Percentiles rank a stretch among this genome's conserved stretches.
Conservation (phyloP, 345 rosid species). For the Aquilaria sinensis region DNA sequence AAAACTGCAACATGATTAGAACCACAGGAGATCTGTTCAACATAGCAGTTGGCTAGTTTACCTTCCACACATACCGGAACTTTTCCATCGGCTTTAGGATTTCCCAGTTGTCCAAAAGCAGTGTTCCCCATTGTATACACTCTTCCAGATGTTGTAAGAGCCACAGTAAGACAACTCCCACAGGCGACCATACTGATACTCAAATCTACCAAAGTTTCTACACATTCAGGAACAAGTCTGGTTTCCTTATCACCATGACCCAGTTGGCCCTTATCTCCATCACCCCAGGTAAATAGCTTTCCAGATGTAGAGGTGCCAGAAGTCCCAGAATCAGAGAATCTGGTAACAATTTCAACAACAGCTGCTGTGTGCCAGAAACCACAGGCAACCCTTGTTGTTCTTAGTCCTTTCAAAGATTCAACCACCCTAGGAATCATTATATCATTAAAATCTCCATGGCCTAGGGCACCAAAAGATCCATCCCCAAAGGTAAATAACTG, state of each 20-base stretch:
- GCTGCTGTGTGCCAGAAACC: constrained; percentile 97
- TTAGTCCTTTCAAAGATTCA: constrained; percentile 51
- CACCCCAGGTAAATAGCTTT: constrained; percentile 85
- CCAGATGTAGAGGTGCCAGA: constrained; percentile 29
- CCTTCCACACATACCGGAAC: constrained; percentile 56
- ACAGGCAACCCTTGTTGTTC: constrained; percentile 63
- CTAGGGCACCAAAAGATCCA: constrained; percentile 86
- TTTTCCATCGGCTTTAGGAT: constrained; percentile 46
- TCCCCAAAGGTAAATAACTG: constrained; percentile 92
- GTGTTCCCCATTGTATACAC: constrained; percentile 82
- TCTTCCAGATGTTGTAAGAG: constrained; percentile 56
- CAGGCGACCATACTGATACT: constrained; percentile 60
- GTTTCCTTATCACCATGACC: constrained; percentile 71
- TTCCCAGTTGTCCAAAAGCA: constrained; percentile 72
- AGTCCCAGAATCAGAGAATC: constrained; percentile 35
- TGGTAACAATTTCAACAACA: constrained; percentile 45
- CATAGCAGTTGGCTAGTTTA: constrained; percentile 35
- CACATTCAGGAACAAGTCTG: constrained; percentile 56
- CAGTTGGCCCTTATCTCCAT: constrained; percentile 65
- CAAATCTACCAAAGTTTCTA: constrained; percentile 34
- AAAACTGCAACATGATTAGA: constrained; percentile 71
- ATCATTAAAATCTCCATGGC: constrained; percentile 70
- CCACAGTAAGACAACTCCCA: constrained; percentile 65
- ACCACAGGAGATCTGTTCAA: constrained; percentile 79
- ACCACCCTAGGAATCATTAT: constrained; percentile 66